A percentile compares a stretch with the other conserved stretches of the same genome.
These are phyloP conservation scores for Globisporangium recalcitrans DNA, from an alignment of 352 stramenopile genomes.

Conservation along the genomic window DNA sequence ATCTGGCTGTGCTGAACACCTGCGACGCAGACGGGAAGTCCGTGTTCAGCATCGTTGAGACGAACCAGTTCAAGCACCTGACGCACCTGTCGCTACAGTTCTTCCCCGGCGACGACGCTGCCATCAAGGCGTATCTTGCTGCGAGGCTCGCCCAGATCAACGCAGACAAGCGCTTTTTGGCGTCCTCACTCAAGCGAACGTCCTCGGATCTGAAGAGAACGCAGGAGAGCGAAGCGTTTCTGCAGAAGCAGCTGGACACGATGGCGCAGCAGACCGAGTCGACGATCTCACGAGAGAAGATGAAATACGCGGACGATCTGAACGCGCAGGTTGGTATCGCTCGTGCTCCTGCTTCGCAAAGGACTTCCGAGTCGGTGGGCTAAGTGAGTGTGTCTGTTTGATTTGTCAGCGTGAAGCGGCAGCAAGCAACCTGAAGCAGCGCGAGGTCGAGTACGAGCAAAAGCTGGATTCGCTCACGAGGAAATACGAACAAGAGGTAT, in stretches of 20 bases:
- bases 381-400: neutral
- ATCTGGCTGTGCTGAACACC: constrained; percentile 80
- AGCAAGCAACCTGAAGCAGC: constrained; percentile 38
- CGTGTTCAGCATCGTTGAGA: constrained; percentile 92
- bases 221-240: constrained; percentile 31
- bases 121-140: constrained; percentile 90
- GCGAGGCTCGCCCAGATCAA: constrained; percentile 81
- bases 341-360: neutral
- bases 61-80: constrained; percentile 93
- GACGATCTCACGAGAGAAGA: constrained; percentile 54
- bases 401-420: constrained; percentile 54
- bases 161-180: constrained; percentile 37
- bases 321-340: constrained; percentile 31
- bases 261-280: constrained; percentile 50
- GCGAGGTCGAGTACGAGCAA: constrained; percentile 56
- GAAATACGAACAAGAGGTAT: constrained; percentile 68
- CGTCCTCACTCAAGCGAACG: constrained; percentile 38
- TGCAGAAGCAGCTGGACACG: constrained; percentile 51
- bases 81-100: constrained; percentile 91
- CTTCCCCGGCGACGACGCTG: constrained; percentile 75
- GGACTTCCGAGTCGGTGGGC: too few species aligned
- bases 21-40: constrained; percentile 52
- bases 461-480: constrained; percentile 56
- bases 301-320: constrained; percentile 63
- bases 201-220: constrained; percentile 35